Base-by-base conservation (phyloP, 228 moss, liverwort and hornwort genomes). In the Sphagnum magellanicum region DNA sequence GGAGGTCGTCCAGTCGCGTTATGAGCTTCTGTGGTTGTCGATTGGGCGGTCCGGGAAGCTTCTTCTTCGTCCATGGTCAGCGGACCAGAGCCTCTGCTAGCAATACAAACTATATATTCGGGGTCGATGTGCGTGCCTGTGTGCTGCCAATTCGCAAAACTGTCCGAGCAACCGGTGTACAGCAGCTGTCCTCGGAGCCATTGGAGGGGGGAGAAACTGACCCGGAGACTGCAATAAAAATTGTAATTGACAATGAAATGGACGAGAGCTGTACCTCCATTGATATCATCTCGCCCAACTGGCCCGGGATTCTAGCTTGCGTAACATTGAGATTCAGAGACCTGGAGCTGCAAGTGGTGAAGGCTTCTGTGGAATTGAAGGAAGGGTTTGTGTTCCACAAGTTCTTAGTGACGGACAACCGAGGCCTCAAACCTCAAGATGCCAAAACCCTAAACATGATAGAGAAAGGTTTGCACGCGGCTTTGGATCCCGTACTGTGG, bases 341-440 rank as follows among this genome's bases (percentile, higher is more conserved):
- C n/a, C 84, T 94, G 63, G 94, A 90, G 68, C 65, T 94, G 65
- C 74, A 83, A 63, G 70, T 91, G 60, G n/a, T 75, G 51, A 80
- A 88, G 68, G 88, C 83, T 63, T 68, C 81, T 55, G 81, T 90
- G 61, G 90, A 88, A 72, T 70, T 87, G 71, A 79, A 84, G 67
- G 83, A 84, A 69, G 90, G 73, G 63, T 17, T 79, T 68, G 80
- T 91, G 59, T 74, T 70, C 64, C 83, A 88, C 79, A 84, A 81
- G 60, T 90, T 94, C 53, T 75, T 67, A 68, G 77, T 91, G 66
- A 88, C 84, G 68, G 81, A 84, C 63, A 73, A 50, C 47, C 61
- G 70, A 59, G 88, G 90, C 15, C 68, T 80, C 60, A 90, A 86
- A 63, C 67, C 90, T 70, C 62, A 80, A 72, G 77, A 83, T 61